These are phyloP conservation scores for Aurantiochytrium sp. DNA, from an alignment of 108 stramenopile genomes.

Conservation along the genomic window DNA sequence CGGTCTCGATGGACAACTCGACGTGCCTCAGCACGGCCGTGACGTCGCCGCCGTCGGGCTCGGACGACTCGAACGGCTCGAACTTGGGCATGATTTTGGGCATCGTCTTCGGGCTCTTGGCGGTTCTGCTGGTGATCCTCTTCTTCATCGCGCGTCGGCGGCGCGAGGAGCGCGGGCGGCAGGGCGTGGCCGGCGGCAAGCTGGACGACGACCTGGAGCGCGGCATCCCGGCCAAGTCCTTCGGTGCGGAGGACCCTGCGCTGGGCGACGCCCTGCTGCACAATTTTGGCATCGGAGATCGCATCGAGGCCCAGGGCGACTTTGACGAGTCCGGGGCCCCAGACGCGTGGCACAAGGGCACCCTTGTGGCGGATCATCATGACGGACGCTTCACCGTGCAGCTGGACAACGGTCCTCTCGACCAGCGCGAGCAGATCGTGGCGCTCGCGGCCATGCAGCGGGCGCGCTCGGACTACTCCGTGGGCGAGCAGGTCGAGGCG, in stretches of 20 bases:
- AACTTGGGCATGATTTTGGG: not conserved
- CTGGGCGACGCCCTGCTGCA: not conserved
- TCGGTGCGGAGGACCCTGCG: not conserved
- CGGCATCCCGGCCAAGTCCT: not conserved
- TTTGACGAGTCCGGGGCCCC: not conserved
- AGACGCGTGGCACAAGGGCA: constrained; percentile 20
- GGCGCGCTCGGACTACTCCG: not conserved
- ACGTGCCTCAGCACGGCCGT: not conserved
- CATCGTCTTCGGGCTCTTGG: not conserved
- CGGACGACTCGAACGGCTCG: not conserved
- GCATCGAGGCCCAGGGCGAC: constrained; percentile 1
- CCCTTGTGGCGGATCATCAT: not conserved
- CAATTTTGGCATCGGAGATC: not conserved
- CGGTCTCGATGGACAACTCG: not conserved
- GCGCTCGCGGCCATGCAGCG: not conserved
- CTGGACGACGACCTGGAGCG: not conserved
- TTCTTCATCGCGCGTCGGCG: not conserved
- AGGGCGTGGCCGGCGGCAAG: not conserved
- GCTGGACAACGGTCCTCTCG: not conserved
- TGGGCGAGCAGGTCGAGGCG: not conserved
- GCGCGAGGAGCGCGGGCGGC: not conserved
- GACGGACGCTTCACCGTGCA: not conserved
- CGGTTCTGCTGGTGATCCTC: not conserved
- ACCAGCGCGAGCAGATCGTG: not conserved
- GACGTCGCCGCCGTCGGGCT: not conserved